Percentiles rank a stretch among this genome's conserved stretches.
Evolutionary conservation across 306 rosid species (phyloP).

Genomic region (Ochetophila trinervis): DNA sequence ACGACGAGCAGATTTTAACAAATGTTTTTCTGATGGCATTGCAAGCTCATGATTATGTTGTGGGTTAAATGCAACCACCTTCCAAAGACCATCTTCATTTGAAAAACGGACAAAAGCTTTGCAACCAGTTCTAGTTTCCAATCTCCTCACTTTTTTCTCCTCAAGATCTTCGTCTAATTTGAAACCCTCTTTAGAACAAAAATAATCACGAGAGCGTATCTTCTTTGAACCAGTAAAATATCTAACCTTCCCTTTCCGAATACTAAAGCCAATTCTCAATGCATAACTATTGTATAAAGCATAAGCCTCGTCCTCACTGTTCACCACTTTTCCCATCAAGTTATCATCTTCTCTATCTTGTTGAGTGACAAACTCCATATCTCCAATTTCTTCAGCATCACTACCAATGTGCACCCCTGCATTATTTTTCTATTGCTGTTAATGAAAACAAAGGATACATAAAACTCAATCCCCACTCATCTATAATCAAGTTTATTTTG

Average conservation of each 20-base stretch:
- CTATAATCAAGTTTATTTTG: no score
- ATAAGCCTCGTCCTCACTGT: constrained; percentile 6
- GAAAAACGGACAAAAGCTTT: neutral
- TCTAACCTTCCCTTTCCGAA: neutral
- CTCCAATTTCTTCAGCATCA: no score
- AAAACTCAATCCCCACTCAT: no score
- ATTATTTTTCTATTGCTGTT: no score
- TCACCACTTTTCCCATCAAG: neutral
- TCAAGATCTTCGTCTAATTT: neutral
- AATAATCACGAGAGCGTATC: neutral
- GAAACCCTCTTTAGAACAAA: constrained; percentile 6
- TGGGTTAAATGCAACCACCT: neutral
- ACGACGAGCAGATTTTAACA: neutral
- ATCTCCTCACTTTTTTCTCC: neutral
- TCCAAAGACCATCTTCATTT: neutral
- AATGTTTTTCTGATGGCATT: neutral
- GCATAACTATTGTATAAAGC: neutral
- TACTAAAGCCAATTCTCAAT: neutral
- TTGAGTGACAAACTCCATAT: no score
- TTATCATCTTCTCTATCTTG: neutral
- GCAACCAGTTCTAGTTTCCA: constrained; percentile 9
- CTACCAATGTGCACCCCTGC: no score
- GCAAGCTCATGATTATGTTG: neutral
- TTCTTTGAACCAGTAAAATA: neutral
- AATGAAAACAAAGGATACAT: no score